Percentiles rank a stretch among this genome's conserved stretches.
phyloP scores from a whole-genome alignment of 805 yeast species.

The Spathaspora sp. region DNA sequence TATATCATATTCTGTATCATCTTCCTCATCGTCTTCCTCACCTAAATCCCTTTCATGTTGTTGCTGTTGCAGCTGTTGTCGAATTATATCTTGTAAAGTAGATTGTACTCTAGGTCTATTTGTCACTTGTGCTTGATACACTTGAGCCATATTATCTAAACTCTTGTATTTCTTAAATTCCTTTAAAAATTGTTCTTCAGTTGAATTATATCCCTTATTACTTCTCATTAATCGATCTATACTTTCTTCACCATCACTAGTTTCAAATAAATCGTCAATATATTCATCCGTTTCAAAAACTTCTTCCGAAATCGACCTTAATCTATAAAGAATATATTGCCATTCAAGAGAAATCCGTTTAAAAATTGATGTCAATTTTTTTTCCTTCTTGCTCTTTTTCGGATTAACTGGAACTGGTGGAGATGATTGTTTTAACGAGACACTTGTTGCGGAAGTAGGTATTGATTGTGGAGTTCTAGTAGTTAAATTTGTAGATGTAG shows the following conservation, averaged over 20 bases:
- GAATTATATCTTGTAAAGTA: slow-evolving; percentile 10
- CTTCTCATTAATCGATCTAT: slow-evolving; percentile 18
- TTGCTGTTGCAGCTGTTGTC: slow-evolving; percentile 1
- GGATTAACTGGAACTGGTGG: slow-evolving; percentile 2
- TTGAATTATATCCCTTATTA: slow-evolving; percentile 18
- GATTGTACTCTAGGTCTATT: not conserved
- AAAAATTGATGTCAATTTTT: slow-evolving; percentile 23
- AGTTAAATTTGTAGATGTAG: slow-evolving; percentile 1
- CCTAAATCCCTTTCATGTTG: slow-evolving; percentile 3
- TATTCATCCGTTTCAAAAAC: slow-evolving; percentile 47
- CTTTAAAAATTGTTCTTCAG: slow-evolving; percentile 29
- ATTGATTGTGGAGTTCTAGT: not conserved
- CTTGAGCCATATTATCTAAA: slow-evolving; percentile 29
- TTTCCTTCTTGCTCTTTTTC: slow-evolving; percentile 4
- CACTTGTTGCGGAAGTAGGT: not conserved
- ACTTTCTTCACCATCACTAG: slow-evolving; percentile 27
- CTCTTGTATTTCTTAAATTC: slow-evolving; percentile 27
- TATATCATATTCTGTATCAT: slow-evolving; percentile 5
- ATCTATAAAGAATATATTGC: slow-evolving; percentile 26
- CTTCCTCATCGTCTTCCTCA: slow-evolving; percentile 9
- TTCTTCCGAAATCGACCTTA: slow-evolving; percentile 46
- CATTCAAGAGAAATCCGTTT: slow-evolving; percentile 37
- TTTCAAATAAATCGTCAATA: slow-evolving; percentile 44
- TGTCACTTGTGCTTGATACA: not conserved
- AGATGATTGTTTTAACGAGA: not conserved